Conservation (phyloP, 116 monocot species). For the Iris pallida region DNA sequence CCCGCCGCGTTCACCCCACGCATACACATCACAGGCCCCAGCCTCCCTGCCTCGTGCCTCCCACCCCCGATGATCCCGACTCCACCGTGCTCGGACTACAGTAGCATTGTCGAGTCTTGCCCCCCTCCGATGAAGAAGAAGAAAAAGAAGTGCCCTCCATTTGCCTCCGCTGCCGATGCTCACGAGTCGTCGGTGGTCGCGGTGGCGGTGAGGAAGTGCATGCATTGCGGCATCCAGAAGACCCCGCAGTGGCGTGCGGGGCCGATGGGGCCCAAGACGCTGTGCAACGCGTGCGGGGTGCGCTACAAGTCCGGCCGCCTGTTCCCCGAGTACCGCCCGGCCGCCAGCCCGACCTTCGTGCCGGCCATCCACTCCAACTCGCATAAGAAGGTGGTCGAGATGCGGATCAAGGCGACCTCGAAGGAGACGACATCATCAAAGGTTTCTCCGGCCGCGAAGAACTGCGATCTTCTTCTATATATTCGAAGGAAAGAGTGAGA, state of each 20-base stretch:
- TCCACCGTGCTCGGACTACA: neutral
- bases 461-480: conserved; percentile 22
- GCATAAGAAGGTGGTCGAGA: conserved; percentile 36
- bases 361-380: conserved; percentile 32
- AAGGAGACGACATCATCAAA: neutral
- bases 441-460: conserved; percentile 6
- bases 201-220: conserved; percentile 32
- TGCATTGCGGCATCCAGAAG: conserved; percentile 55
- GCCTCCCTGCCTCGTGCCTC: conserved; percentile 17
- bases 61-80: conserved; percentile 7
- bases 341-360: conserved; percentile 34
- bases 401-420: conserved; percentile 7
- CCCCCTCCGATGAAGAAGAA: conserved; percentile 9
- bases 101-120: conserved; percentile 23
- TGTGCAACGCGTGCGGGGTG: conserved; percentile 71
- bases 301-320: conserved; percentile 60
- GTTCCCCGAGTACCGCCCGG: conserved; percentile 38
- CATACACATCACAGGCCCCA: conserved; percentile 45
- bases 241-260: conserved; percentile 81
- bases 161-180: neutral
- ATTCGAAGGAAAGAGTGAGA: conserved; percentile 11
- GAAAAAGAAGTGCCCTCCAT: neutral
- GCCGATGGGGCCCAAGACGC: conserved; percentile 74
- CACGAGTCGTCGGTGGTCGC: neutral
- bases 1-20: conserved; percentile 11